These are phyloP conservation scores for Alternaria sp. DNA, from an alignment of 2,329 filamentous ascomycete species.

Conservation along the genomic window DNA sequence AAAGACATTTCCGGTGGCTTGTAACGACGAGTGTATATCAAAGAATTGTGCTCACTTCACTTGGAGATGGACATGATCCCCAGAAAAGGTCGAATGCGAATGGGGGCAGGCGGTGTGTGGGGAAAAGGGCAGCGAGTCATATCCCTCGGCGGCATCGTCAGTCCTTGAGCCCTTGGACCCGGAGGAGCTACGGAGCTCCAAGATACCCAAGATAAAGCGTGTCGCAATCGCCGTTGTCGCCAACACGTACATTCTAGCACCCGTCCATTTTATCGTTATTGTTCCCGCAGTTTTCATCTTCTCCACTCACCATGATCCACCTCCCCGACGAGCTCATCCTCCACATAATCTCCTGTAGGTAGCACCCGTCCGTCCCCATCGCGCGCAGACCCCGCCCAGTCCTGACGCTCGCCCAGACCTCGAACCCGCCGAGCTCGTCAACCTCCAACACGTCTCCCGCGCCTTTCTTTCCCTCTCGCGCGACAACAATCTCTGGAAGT, in stretches of 20 bases:
- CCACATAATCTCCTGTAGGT: slow-evolving; percentile 54
- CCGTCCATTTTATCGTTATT: too few species aligned
- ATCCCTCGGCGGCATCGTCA: slow-evolving; percentile 19
- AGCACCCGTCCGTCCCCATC: too few species aligned
- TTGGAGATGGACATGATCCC: not conserved
- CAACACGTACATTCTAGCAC: not conserved
- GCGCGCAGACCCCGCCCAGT: too few species aligned
- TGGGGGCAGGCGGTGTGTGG: slow-evolving; percentile 10
- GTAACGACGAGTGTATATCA: not conserved
- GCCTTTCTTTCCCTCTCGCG: slow-evolving; percentile 72
- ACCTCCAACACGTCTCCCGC: slow-evolving; percentile 73
- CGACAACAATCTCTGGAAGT: slow-evolving; percentile 79
- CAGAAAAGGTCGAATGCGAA: not conserved
- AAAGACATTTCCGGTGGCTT: not conserved
- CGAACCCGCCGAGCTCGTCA: slow-evolving; percentile 69
- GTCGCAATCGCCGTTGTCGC: slow-evolving; percentile 21
- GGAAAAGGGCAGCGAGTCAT: slow-evolving; percentile 20
- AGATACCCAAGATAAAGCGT: slow-evolving; percentile 16
- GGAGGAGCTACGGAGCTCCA: not conserved
- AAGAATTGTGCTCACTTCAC: not conserved
- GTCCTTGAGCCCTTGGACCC: slow-evolving; percentile 22
- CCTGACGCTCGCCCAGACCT: too few species aligned
- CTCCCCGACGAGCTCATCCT: slow-evolving; percentile 54
- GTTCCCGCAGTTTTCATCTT: too few species aligned
- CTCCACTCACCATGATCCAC: slow-evolving; percentile 36